Evolutionary conservation across 768 basidiomycete species (phyloP), one percentile per base, ranked within the genome.

Genomic region (Chalciporus piperatus): DNA sequence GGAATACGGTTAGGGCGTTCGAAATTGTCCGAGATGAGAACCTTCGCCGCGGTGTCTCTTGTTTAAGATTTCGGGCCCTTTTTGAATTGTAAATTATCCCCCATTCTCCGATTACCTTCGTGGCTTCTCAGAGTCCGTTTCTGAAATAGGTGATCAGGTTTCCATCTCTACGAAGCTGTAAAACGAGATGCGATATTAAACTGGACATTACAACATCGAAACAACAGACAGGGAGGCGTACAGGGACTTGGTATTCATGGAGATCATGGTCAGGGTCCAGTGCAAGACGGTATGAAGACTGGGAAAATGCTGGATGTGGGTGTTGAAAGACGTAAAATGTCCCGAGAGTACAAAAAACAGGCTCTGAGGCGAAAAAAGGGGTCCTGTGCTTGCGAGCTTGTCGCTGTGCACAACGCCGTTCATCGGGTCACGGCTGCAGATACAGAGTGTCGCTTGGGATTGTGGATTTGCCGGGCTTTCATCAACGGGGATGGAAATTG

Each of bases 1-100:
- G 51, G 47, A 30, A 42, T 27, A 47, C 11, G 48, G n/a, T 44
- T 13, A 20, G 43, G 32, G 54, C 33, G 22, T 46, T 53, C 45
- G 42, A 52, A 62, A 30, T 38, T 59, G 42, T 47, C 41, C 17
- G 17, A 14, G 40, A 38, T 19, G n/a, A 25, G 42, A 33, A 45
- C 22, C 55, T 59, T 66, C 61, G 50, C 64, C 63, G 63, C 64
- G 63, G 64, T 64, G 54, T 64, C 61, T 60, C 56, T 64, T 50
- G 54, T 20, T 32, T 40, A 17, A 47, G 51, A 48, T 55, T 53
- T 47, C 42, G 58, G 27, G 28, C 13, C 41, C 23, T 48, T 55
- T 60, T 46, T 28, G 28, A 55, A 53, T 27, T 27, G 27, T 27
- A 45, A 58, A 63, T 60, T 63, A 25, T 25, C 33, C 33, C 45